phyloP scores from a whole-genome alignment of 1,139 yeast genomes.

The Tardiomyces depauwii region DNA sequence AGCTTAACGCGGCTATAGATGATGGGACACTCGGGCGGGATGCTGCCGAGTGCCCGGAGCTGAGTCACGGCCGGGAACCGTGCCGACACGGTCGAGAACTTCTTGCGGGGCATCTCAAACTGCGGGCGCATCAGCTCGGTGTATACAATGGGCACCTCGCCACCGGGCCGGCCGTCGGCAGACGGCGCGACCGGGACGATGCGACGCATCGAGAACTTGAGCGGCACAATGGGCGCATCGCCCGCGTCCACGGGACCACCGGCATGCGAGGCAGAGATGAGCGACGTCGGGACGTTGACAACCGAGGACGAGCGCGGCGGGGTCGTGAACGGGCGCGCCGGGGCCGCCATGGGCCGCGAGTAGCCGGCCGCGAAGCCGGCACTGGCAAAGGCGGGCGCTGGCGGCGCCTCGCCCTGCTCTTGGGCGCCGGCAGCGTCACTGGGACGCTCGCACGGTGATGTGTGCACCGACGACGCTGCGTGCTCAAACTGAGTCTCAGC shows the following conservation, averaged over 20 bases:
- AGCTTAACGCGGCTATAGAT: slow-evolving; percentile 24
- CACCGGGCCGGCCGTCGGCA: background rate
- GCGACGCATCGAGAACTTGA: background rate
- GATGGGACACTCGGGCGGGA: slow-evolving; percentile 14
- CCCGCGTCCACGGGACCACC: background rate
- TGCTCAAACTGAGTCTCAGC: background rate
- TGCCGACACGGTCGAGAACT: slow-evolving; percentile 18
- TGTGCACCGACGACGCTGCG: background rate
- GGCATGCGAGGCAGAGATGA: background rate
- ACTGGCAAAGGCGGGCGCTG: too few species aligned
- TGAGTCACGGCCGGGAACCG: slow-evolving; percentile 21
- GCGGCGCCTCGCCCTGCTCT: too few species aligned
- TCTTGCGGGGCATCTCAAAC: slow-evolving; percentile 25
- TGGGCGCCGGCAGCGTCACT: too few species aligned
- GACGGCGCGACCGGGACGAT: background rate
- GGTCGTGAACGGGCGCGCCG: background rate
- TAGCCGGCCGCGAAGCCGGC: too few species aligned
- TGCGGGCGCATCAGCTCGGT: slow-evolving; percentile 26
- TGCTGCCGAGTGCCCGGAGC: slow-evolving; percentile 9
- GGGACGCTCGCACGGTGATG: background rate
- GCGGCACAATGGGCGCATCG: background rate
- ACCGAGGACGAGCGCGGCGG: background rate
- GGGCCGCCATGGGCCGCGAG: background rate
- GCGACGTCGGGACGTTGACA: background rate
- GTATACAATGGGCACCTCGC: slow-evolving; percentile 7